Percentiles rank a stretch among this genome's conserved stretches.
Conservation (phyloP, 192 early-diverging fungal species). For the Dissophora ornata region DNA sequence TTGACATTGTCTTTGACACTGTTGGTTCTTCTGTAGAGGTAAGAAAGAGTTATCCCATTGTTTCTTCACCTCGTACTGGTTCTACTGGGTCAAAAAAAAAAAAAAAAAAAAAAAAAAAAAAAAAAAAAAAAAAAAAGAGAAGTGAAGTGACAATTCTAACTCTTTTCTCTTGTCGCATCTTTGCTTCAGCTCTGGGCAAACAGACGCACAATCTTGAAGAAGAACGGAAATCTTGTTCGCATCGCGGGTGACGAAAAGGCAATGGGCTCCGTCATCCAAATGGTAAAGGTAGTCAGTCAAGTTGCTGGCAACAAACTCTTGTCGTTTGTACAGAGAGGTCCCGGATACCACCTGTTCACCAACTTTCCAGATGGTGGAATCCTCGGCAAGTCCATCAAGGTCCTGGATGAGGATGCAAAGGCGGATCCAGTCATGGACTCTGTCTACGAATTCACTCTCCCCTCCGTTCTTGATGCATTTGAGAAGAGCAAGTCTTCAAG, state of each 20-base stretch:
- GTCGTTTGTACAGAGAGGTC: slow-evolving; percentile 26
- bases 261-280: slow-evolving; percentile 11
- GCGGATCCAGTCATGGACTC: slow-evolving; percentile 33
- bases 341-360: slow-evolving; percentile 32
- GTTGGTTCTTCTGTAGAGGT: slow-evolving; percentile 51
- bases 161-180: too few relatives aligned
- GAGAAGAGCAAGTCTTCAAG: slow-evolving; percentile 21
- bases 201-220: slow-evolving; percentile 24
- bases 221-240: slow-evolving; percentile 13
- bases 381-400: slow-evolving; percentile 15
- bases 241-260: slow-evolving; percentile 12
- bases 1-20: slow-evolving; percentile 60
- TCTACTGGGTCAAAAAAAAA: too few relatives aligned
- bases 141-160: too few relatives aligned
- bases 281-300: not conserved
- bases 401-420: slow-evolving; percentile 10
- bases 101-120: too few relatives aligned
- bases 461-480: slow-evolving; percentile 19
- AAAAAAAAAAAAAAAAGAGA: too few relatives aligned
- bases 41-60: too few relatives aligned
- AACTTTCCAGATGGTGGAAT: slow-evolving; percentile 17
- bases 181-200: slow-evolving; percentile 48
- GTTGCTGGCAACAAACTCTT: slow-evolving; percentile 11
- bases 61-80: too few relatives aligned
- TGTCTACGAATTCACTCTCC: slow-evolving; percentile 19